Percentiles rank a stretch among this genome's conserved stretches.
phyloP scores from a whole-genome alignment of 768 basidiomycete species.

The Podaxis sp. region DNA sequence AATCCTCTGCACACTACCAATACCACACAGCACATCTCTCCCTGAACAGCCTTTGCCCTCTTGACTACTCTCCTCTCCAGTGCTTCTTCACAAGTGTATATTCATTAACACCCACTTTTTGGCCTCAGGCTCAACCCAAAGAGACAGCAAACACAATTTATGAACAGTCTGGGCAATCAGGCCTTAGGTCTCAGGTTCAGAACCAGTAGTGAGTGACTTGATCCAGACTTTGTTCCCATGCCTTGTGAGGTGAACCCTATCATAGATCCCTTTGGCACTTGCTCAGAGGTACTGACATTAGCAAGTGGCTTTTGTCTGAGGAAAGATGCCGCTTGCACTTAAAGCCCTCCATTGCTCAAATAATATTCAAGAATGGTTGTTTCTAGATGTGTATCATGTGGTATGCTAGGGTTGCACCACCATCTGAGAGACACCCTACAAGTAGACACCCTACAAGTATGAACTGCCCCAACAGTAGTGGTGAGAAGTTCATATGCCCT shows the following conservation, averaged over 20 bases:
- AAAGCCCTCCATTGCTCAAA: conserved; percentile 73
- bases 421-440: conserved; percentile 65
- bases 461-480: conserved; percentile 65
- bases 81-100: conserved; percentile 21
- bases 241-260: conserved; percentile 62
- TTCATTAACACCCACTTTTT: conserved; percentile 18
- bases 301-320: not conserved
- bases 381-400: not conserved
- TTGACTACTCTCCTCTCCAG: conserved; percentile 40
- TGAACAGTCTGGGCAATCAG: conserved; percentile 56
- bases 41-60: conserved; percentile 53
- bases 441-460: conserved; percentile 63
- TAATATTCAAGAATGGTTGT: conserved; percentile 68
- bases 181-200: conserved; percentile 49
- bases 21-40: conserved; percentile 63
- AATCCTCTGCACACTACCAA: conserved; percentile 53
- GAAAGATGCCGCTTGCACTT: conserved; percentile 37
- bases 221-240: conserved; percentile 47
- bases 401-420: conserved; percentile 32
- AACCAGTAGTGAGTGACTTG: conserved; percentile 56
- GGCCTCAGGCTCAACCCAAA: conserved; percentile 52
- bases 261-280: conserved; percentile 66
- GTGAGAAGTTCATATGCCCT: conserved; percentile 52
- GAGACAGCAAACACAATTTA: conserved; percentile 68
- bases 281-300: conserved; percentile 7